These are phyloP conservation scores for Solanum verrucosum DNA, from an alignment of 257 asterid genomes.

Conservation along the genomic window DNA sequence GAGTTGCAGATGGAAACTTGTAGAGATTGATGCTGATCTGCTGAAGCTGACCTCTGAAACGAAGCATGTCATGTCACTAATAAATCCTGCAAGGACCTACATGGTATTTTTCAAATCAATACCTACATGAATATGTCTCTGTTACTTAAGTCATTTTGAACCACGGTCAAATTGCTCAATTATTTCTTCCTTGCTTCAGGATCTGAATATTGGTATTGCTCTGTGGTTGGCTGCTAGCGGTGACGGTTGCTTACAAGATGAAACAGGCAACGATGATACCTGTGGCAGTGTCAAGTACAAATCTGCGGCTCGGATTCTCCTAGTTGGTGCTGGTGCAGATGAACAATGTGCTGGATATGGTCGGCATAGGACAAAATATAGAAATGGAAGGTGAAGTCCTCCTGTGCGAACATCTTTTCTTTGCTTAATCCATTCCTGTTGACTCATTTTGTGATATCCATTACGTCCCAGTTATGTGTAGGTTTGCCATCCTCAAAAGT, in stretches of 20 bases:
- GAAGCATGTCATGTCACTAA: conserved; percentile 76
- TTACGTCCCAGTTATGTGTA: background rate
- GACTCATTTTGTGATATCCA: background rate
- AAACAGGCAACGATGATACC: conserved; percentile 1
- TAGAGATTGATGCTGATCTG: conserved; percentile 87
- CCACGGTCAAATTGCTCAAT: background rate
- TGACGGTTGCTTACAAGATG: conserved; percentile 48
- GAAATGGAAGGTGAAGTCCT: conserved; percentile 52
- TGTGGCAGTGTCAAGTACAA: conserved; percentile 41
- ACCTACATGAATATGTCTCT: background rate
- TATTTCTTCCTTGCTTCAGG: conserved; percentile 34
- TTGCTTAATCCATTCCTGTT: background rate
- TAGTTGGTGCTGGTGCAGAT: conserved; percentile 97
- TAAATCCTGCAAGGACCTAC: conserved; percentile 85
- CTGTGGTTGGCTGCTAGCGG: conserved; percentile 95
- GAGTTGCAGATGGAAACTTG: conserved; percentile 85
- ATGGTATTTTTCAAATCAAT: conserved; percentile 45
- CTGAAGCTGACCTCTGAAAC: conserved; percentile 54
- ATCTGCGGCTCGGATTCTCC: conserved; percentile 67
- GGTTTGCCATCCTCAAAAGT: background rate
- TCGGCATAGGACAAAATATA: conserved; percentile 83
- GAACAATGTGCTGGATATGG: conserved; percentile 99
- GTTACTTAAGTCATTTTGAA: background rate
- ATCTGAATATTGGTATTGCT: conserved; percentile 90
- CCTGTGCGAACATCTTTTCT: background rate